Evolutionary conservation across 768 basidiomycete species (phyloP).

Genomic region (Lactifluus echinatus): DNA sequence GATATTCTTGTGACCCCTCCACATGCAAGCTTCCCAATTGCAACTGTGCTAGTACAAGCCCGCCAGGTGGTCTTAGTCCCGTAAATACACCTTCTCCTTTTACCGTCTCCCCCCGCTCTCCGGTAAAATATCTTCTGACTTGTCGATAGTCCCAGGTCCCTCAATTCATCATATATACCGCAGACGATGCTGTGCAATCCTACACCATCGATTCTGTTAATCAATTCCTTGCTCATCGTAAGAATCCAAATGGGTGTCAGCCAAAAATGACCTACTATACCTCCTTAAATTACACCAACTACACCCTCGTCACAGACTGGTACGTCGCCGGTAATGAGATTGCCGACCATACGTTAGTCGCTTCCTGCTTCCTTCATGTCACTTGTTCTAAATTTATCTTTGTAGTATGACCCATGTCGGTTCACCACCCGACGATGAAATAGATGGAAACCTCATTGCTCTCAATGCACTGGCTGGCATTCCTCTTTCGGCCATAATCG

Average conservation of each 20-base stretch:
- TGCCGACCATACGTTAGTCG: slow-evolving; percentile 61
- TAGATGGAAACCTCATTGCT: slow-evolving; percentile 71
- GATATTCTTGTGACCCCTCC: slow-evolving; percentile 60
- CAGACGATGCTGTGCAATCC: slow-evolving; percentile 68
- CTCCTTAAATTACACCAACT: slow-evolving; percentile 66
- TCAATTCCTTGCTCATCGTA: slow-evolving; percentile 63
- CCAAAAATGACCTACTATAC: slow-evolving; percentile 72
- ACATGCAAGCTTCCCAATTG: slow-evolving; percentile 63
- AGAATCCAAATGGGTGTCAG: slow-evolving; percentile 69
- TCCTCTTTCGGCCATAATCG: slow-evolving; percentile 50
- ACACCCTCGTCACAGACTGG: slow-evolving; percentile 71
- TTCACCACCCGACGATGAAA: slow-evolving; percentile 49
- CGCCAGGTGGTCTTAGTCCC: slow-evolving; percentile 61
- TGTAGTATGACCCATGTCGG: slow-evolving; percentile 73
- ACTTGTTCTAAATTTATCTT: neutral
- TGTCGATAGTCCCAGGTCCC: slow-evolving; percentile 45
- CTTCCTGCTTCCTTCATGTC: neutral
- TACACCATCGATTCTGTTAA: slow-evolving; percentile 71
- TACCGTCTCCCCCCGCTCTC: too few species aligned
- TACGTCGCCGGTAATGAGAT: slow-evolving; percentile 79
- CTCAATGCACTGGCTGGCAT: slow-evolving; percentile 74
- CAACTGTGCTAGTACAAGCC: slow-evolving; percentile 62
- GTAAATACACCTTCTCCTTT: slow-evolving; percentile 31
- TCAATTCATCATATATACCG: slow-evolving; percentile 65
- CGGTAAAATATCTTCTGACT: neutral